Evolutionary conservation across 2,329 filamentous ascomycete genomes (phyloP).

Genomic region (Stachybotrys elegans): DNA sequence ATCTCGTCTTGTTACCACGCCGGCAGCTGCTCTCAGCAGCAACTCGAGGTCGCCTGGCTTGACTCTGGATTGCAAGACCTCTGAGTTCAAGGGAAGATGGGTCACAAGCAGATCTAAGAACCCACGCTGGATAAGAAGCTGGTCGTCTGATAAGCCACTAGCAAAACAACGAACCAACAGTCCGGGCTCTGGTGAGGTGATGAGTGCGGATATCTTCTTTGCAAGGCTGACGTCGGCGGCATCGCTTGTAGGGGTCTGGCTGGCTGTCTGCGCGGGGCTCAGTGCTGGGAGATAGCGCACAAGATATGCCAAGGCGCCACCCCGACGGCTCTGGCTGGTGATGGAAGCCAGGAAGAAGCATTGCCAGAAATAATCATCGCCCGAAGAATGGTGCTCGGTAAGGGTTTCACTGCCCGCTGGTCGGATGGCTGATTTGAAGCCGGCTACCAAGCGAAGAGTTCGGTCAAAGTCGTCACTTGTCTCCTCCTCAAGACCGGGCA

Average conservation of each 20-base stretch:
- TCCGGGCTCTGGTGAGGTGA: conserved; percentile 85
- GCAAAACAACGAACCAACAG: conserved; percentile 87
- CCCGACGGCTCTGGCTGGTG: conserved; percentile 77
- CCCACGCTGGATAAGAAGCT: conserved; percentile 86
- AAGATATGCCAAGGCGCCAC: conserved; percentile 84
- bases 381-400: conserved; percentile 49
- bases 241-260: conserved; percentile 7
- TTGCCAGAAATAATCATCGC: conserved; percentile 95
- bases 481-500: conserved; percentile 92
- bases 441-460: conserved; percentile 72
- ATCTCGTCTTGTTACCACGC: conserved; percentile 82
- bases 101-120: conserved; percentile 91
- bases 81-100: conserved; percentile 79
- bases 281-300: conserved; percentile 64
- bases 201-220: conserved; percentile 55
- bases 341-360: conserved; percentile 93
- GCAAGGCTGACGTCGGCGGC: conserved; percentile 22
- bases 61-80: conserved; percentile 71
- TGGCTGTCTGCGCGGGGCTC: conserved; percentile 9
- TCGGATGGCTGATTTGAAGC: conserved; percentile 66
- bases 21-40: conserved; percentile 75
- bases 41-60: conserved; percentile 73
- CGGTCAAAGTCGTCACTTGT: conserved; percentile 95
- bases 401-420: conserved; percentile 45
- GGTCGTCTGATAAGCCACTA: conserved; percentile 79